phyloP scores from a whole-genome alignment of 768 basidiomycete genomes.

The Tricholomella constricta region DNA sequence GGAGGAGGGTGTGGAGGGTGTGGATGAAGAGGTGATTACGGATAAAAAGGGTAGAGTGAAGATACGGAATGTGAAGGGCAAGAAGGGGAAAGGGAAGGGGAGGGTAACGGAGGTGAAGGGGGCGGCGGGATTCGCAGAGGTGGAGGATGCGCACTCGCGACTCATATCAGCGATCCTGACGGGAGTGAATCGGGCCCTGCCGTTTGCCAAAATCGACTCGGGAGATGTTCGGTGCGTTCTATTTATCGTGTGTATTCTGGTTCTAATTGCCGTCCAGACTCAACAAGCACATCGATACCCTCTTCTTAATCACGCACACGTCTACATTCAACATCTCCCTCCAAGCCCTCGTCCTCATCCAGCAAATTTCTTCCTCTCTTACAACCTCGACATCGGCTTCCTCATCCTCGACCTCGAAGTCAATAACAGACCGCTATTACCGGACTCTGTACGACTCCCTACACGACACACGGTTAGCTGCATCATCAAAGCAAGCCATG shows the following conservation, averaged over 20 bases:
- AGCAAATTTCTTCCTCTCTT: conserved; percentile 72
- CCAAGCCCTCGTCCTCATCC: conserved; percentile 87
- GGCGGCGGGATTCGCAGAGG: conserved; percentile 69
- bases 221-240: conserved; percentile 59
- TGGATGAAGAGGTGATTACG: conserved; percentile 29
- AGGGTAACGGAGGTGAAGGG: conserved; percentile 43
- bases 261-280: conserved; percentile 49
- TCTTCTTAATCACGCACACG: conserved; percentile 93
- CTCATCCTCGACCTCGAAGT: conserved; percentile 45
- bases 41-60: conserved; percentile 29
- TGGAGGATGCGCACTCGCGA: conserved; percentile 79
- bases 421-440: conserved; percentile 68
- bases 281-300: conserved; percentile 84
- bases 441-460: conserved; percentile 90
- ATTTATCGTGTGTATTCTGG: not conserved
- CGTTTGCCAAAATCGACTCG: conserved; percentile 83
- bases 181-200: conserved; percentile 93
- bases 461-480: conserved; percentile 75
- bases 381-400: conserved; percentile 38
- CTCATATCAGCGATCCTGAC: conserved; percentile 89
- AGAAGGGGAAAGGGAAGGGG: conserved; percentile 40
- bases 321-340: conserved; percentile 97
- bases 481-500: conserved; percentile 93
- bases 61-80: conserved; percentile 32
- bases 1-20: conserved; percentile 32